These are phyloP conservation scores for Coprinopsis strossmayeri DNA, from an alignment of 768 basidiomycete genomes.

Conservation along the genomic window DNA sequence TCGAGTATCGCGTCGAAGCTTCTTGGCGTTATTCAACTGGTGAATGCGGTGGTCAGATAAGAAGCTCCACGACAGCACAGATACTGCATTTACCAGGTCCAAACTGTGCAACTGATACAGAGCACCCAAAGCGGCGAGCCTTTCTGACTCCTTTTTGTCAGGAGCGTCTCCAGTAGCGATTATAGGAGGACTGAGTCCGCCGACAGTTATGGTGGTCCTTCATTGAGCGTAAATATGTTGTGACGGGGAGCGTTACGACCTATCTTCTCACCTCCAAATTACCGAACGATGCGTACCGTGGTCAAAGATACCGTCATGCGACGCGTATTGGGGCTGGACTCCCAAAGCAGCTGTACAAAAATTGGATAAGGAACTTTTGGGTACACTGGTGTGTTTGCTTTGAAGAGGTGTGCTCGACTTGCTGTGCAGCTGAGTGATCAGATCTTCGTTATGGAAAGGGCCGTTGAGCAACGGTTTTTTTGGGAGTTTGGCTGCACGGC, in stretches of 20 bases:
- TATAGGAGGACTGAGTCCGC: slow-evolving; percentile 32
- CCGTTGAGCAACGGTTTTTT: slow-evolving; percentile 19
- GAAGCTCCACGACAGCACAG: neutral
- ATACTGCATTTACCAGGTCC: slow-evolving; percentile 54
- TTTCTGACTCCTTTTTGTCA: slow-evolving; percentile 59
- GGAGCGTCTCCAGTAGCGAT: slow-evolving; percentile 61
- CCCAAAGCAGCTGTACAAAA: slow-evolving; percentile 23
- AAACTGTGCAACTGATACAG: slow-evolving; percentile 60
- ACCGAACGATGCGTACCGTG: slow-evolving; percentile 16
- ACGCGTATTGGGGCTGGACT: slow-evolving; percentile 27
- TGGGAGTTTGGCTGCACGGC: too few species aligned
- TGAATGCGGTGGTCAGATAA: neutral
- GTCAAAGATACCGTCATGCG: slow-evolving; percentile 22
- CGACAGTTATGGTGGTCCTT: slow-evolving; percentile 35
- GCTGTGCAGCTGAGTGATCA: slow-evolving; percentile 25
- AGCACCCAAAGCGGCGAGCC: slow-evolving; percentile 70
- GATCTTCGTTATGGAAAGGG: slow-evolving; percentile 27
- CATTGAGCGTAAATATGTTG: neutral
- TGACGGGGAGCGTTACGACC: neutral
- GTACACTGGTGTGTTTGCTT: slow-evolving; percentile 24
- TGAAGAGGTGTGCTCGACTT: slow-evolving; percentile 26
- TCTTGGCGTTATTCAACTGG: slow-evolving; percentile 34
- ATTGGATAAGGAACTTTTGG: slow-evolving; percentile 37
- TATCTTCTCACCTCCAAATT: slow-evolving; percentile 39
- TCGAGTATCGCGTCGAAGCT: slow-evolving; percentile 14